phyloP scores from a whole-genome alignment of 306 rosid species.

The Erythrophleum fordii region DNA sequence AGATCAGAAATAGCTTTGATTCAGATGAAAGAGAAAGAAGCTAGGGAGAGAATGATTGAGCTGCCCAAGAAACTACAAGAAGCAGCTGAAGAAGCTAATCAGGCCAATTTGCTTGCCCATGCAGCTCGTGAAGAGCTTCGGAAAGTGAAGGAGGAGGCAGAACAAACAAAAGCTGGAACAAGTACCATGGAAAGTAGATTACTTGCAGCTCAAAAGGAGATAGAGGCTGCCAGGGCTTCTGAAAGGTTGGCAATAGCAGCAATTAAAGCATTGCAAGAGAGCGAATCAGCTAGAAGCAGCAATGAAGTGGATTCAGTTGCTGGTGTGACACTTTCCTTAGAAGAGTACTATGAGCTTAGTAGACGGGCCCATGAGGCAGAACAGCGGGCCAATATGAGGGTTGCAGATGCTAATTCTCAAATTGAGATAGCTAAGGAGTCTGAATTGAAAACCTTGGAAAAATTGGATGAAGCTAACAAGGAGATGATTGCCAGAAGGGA shows the following conservation, averaged over 20 bases:
- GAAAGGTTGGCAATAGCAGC: slow-evolving; percentile 89
- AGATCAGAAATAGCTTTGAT: slow-evolving; percentile 84
- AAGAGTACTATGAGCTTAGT: slow-evolving; percentile 95
- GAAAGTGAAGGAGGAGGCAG: slow-evolving; percentile 78
- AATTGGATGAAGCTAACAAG: slow-evolving; percentile 75
- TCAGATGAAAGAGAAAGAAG: slow-evolving; percentile 96
- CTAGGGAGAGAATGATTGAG: slow-evolving; percentile 72
- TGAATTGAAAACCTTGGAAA: slow-evolving; percentile 77
- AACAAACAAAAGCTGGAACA: slow-evolving; percentile 95
- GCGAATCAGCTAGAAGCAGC: slow-evolving; percentile 67
- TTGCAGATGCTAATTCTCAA: slow-evolving; percentile 74
- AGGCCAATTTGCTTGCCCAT: slow-evolving; percentile 80
- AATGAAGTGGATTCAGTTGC: slow-evolving; percentile 58
- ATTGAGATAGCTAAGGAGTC: slow-evolving; percentile 82
- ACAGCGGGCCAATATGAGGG: slow-evolving; percentile 81
- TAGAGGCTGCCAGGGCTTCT: slow-evolving; percentile 95
- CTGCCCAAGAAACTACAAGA: slow-evolving; percentile 81
- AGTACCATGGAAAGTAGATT: slow-evolving; percentile 86
- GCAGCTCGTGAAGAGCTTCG: slow-evolving; percentile 72
- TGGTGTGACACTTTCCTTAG: slow-evolving; percentile 82
- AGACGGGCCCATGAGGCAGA: slow-evolving; percentile 94
- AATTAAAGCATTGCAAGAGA: slow-evolving; percentile 93
- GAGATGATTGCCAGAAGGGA: slow-evolving; percentile 82
- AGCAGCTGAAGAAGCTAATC: slow-evolving; percentile 83
- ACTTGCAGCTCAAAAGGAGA: slow-evolving; percentile 89